Evolutionary conservation across 306 rosid species (phyloP).

Genomic region (Prunus dulcis): DNA sequence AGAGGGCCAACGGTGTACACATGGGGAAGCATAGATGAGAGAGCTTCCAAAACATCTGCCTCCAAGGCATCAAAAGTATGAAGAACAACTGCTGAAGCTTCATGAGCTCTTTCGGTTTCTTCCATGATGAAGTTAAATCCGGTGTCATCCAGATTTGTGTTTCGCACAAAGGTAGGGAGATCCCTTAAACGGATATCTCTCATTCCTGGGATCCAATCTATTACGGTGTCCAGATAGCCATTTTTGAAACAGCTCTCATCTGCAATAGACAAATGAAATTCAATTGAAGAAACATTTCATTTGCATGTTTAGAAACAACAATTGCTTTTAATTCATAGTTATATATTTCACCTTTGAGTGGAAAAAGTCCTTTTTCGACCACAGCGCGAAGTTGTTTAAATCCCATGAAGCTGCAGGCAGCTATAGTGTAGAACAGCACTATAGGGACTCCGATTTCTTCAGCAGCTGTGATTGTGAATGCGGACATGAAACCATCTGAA

Average conservation of each 20-base stretch:
- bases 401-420: no score
- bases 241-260: neutral
- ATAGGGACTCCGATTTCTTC: no score
- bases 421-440: no score
- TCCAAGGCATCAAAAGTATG: constrained; percentile 12
- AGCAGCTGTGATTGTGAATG: no score
- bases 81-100: neutral
- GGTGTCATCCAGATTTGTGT: neutral
- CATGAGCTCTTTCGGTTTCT: neutral
- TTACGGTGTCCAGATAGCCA: neutral
- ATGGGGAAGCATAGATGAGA: neutral
- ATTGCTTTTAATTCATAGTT: no score
- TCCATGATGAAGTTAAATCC: neutral
- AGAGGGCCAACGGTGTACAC: neutral
- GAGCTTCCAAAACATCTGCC: neutral
- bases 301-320: neutral
- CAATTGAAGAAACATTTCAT: neutral
- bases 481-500: no score
- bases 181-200: neutral
- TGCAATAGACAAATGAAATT: neutral
- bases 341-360: neutral
- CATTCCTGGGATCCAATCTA: constrained; percentile 4
- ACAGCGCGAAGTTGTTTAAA: no score
- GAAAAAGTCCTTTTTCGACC: neutral
- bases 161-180: neutral